Conservation (phyloP, 805 yeast genomes). For the Yueomyces sp. region DNA sequence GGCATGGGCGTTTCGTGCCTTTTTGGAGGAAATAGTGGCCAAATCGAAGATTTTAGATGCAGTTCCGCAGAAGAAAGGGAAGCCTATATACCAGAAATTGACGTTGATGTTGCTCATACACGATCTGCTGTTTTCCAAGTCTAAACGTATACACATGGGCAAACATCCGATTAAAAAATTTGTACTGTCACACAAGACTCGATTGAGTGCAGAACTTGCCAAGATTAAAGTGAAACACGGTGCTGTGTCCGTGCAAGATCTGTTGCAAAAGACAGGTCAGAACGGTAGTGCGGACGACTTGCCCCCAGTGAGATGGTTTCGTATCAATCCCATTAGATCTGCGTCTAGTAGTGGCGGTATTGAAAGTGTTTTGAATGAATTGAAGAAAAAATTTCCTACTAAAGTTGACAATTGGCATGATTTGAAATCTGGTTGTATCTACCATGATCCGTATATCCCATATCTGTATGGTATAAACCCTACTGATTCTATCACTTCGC, state of each 20-base stretch:
- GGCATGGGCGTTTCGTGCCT: slow-evolving; percentile 57
- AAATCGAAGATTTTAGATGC: slow-evolving; percentile 51
- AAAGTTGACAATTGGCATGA: slow-evolving; percentile 33
- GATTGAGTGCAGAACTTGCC: slow-evolving; percentile 71
- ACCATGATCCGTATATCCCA: slow-evolving; percentile 61
- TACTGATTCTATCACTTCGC: slow-evolving; percentile 48
- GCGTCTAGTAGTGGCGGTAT: slow-evolving; percentile 2
- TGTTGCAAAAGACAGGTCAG: slow-evolving; percentile 28
- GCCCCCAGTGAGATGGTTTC: slow-evolving; percentile 71
- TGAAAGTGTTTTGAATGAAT: slow-evolving; percentile 14
- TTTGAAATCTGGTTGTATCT: slow-evolving; percentile 43
- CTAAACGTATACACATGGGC: slow-evolving; percentile 79
- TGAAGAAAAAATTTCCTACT: slow-evolving; percentile 26
- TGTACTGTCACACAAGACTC: slow-evolving; percentile 60
- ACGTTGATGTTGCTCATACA: slow-evolving; percentile 50
- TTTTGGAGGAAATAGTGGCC: slow-evolving; percentile 47
- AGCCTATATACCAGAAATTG: slow-evolving; percentile 29
- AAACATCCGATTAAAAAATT: slow-evolving; percentile 79
- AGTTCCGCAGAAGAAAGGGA: slow-evolving; percentile 31
- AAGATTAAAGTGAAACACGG: slow-evolving; percentile 64
- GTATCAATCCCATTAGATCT: slow-evolving; percentile 47
- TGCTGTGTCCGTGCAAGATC: slow-evolving; percentile 40
- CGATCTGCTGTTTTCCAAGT: slow-evolving; percentile 61
- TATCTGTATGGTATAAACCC: slow-evolving; percentile 76
- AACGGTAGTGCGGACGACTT: slow-evolving; percentile 34